Conservation (phyloP, 352 stramenopile genomes). For the Pythium rhizo-oryzae region DNA sequence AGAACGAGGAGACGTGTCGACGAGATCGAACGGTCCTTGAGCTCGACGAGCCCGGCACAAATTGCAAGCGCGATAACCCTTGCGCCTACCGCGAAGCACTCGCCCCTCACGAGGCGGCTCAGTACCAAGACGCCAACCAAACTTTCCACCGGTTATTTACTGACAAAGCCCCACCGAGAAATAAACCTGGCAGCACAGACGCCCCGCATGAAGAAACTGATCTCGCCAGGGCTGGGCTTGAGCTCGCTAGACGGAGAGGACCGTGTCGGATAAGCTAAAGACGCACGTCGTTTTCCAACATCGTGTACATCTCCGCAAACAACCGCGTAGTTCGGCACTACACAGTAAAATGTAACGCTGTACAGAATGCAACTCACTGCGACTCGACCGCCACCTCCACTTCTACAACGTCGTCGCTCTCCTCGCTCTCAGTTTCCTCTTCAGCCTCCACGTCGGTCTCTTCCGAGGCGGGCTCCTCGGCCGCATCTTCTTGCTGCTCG, state of each 20-base stretch:
- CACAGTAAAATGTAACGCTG: neutral
- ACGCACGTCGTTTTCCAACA: neutral
- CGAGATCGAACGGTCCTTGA: neutral
- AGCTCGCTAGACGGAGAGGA: slow-evolving; percentile 5
- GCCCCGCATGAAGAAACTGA: slow-evolving; percentile 28
- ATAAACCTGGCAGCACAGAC: slow-evolving; percentile 42
- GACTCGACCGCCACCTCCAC: slow-evolving; percentile 22
- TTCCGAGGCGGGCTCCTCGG: slow-evolving; percentile 9
- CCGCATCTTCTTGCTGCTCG: slow-evolving; percentile 6
- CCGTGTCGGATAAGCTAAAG: slow-evolving; percentile 6
- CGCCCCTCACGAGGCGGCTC: slow-evolving; percentile 38
- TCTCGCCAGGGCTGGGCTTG: neutral
- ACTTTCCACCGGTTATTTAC: neutral
- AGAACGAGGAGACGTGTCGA: neutral
- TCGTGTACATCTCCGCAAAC: neutral
- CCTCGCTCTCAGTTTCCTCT: neutral
- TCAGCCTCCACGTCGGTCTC: neutral
- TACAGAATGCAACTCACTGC: slow-evolving; percentile 5
- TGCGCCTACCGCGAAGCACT: slow-evolving; percentile 9
- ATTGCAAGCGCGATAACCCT: neutral
- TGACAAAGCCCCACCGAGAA: slow-evolving; percentile 44
- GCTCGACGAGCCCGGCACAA: neutral
- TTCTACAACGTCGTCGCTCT: slow-evolving; percentile 16
- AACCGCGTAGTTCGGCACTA: neutral
- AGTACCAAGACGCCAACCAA: slow-evolving; percentile 26